These are phyloP conservation scores for Staphylotrichum tortipilum DNA, from an alignment of 495 filamentous ascomycete species.

Conservation along the genomic window DNA sequence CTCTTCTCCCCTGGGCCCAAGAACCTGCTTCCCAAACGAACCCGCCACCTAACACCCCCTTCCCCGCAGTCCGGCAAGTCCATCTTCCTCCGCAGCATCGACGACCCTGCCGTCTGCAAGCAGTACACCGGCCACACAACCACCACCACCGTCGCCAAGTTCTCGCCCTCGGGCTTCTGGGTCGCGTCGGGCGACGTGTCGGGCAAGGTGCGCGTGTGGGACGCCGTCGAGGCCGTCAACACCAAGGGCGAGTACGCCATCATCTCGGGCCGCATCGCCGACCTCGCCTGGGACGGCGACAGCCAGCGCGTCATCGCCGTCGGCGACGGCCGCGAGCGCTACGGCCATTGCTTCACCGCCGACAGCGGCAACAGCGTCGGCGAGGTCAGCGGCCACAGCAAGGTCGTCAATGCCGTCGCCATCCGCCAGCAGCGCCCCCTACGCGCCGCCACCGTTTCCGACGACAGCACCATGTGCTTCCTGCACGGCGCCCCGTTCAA, in stretches of 20 bases:
- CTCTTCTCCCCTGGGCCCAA: background rate
- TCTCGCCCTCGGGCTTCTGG: slow-evolving; percentile 91
- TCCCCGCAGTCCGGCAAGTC: slow-evolving; percentile 77
- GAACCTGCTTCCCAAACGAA: background rate
- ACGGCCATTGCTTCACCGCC: slow-evolving; percentile 88
- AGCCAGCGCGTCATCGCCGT: slow-evolving; percentile 94
- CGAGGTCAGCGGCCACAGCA: slow-evolving; percentile 83
- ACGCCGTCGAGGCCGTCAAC: slow-evolving; percentile 56
- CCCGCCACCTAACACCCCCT: background rate
- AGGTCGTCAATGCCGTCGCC: slow-evolving; percentile 81
- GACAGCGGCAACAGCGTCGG: slow-evolving; percentile 95
- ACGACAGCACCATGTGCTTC: slow-evolving; percentile 84
- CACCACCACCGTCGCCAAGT: slow-evolving; percentile 82
- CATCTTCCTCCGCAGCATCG: slow-evolving; percentile 86
- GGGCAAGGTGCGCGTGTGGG: slow-evolving; percentile 84
- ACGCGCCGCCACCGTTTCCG: slow-evolving; percentile 80
- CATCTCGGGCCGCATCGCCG: slow-evolving; percentile 89
- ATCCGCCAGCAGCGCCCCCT: slow-evolving; percentile 84
- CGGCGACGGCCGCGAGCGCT: slow-evolving; percentile 86
- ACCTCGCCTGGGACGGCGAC: slow-evolving; percentile 96
- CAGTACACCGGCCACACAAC: slow-evolving; percentile 89
- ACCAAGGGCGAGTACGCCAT: slow-evolving; percentile 86
- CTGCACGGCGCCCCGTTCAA: slow-evolving; percentile 92
- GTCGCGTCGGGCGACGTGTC: slow-evolving; percentile 86
- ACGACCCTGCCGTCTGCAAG: slow-evolving; percentile 68